These are phyloP conservation scores for Penicillium steckii DNA, from an alignment of 495 filamentous ascomycete species.

Conservation along the genomic window DNA sequence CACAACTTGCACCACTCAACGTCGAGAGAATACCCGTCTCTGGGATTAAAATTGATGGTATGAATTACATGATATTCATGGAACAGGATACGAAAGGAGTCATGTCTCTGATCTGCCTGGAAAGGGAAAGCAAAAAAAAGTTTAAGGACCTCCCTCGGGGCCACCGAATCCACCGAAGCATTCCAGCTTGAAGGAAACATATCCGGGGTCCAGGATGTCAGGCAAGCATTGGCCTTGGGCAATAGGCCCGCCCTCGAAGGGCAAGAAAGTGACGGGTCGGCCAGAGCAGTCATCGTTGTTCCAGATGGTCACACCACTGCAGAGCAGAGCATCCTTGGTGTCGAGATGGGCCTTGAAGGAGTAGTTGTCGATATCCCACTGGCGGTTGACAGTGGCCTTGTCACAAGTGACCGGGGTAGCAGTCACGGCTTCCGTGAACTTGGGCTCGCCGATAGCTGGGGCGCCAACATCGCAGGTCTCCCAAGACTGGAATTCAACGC, in stretches of 20 bases:
- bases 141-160: neutral
- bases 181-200: slow-evolving; percentile 22
- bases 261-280: slow-evolving; percentile 15
- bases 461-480: slow-evolving; percentile 19
- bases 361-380: slow-evolving; percentile 28
- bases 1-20: too few relatives aligned
- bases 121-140: neutral
- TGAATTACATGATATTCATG: slow-evolving; percentile 13
- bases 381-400: slow-evolving; percentile 22
- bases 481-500: slow-evolving; percentile 26
- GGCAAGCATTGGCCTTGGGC: slow-evolving; percentile 21
- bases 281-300: slow-evolving; percentile 27
- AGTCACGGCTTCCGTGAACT: slow-evolving; percentile 10
- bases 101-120: neutral
- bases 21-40: too few relatives aligned
- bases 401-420: slow-evolving; percentile 24
- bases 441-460: slow-evolving; percentile 15
- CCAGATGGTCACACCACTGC: slow-evolving; percentile 21
- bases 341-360: slow-evolving; percentile 20
- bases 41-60: neutral
- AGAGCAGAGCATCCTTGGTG: slow-evolving; percentile 22
- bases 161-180: slow-evolving; percentile 6
- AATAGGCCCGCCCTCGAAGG: slow-evolving; percentile 16
- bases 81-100: slow-evolving; percentile 3
- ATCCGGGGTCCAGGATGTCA: slow-evolving; percentile 20